Evolutionary conservation across 192 early-diverging fungal species (phyloP).

Genomic region (Mortierella alpina): DNA sequence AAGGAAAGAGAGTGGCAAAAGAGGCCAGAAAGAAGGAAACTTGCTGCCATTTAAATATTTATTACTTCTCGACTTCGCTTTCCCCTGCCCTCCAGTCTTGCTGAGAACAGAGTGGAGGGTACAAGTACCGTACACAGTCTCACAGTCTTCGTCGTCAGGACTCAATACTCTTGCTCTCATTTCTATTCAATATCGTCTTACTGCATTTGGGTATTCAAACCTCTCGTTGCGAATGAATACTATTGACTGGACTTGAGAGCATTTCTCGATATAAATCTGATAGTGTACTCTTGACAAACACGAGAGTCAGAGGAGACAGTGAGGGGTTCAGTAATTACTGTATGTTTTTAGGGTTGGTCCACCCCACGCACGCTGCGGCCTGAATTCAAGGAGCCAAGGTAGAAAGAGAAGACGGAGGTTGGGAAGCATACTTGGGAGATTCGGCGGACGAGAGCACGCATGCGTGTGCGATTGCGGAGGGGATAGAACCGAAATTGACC

Average conservation of each 20-base stretch:
- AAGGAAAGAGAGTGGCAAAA: constrained; percentile 3
- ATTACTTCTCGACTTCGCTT: neutral
- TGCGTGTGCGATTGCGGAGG: neutral
- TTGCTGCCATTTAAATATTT: neutral
- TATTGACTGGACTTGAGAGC: too few species aligned
- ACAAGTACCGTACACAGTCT: too few species aligned
- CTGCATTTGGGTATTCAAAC: too few species aligned
- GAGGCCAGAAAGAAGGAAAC: neutral
- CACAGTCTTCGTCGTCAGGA: too few species aligned
- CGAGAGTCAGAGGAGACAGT: neutral
- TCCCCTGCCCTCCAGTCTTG: too few species aligned
- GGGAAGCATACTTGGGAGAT: too few species aligned
- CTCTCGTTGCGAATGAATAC: too few species aligned
- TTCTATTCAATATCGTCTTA: neutral
- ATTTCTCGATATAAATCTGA: neutral
- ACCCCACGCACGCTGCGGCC: constrained; percentile 9
- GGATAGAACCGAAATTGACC: neutral
- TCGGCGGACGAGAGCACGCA: neutral
- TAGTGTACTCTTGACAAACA: neutral
- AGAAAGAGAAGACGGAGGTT: neutral
- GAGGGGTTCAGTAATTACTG: neutral
- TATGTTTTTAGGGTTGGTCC: constrained; percentile 17
- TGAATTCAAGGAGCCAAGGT: constrained; percentile 8
- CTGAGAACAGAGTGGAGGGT: too few species aligned
- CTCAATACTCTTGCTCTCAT: neutral